These are phyloP conservation scores for Potentilla sterilis DNA, from an alignment of 306 rosid genomes.

Conservation along the genomic window DNA sequence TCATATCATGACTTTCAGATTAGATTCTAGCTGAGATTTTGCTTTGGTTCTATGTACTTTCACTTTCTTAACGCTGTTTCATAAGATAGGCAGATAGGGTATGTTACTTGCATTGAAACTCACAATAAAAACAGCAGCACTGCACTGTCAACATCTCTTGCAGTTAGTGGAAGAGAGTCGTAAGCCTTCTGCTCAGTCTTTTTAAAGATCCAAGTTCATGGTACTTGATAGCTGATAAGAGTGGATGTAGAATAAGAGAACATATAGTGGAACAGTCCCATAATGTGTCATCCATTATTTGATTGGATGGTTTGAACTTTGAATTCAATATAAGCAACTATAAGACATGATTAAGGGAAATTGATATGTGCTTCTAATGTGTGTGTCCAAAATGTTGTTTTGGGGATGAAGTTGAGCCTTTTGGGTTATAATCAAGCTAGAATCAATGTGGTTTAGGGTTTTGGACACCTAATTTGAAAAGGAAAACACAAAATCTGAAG, in stretches of 20 bases:
- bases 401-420: background rate
- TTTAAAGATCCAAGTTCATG: slow-evolving; percentile 41
- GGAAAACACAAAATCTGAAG: background rate
- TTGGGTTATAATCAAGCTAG: background rate
- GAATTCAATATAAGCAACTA: background rate
- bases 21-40: slow-evolving; percentile 28
- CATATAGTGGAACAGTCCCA: too few relatives aligned
- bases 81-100: slow-evolving; percentile 18
- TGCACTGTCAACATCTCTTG: slow-evolving; percentile 53
- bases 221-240: slow-evolving; percentile 17
- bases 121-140: slow-evolving; percentile 47
- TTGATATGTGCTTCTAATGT: too few relatives aligned
- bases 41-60: slow-evolving; percentile 23
- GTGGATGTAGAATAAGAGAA: slow-evolving; percentile 33
- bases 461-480: background rate
- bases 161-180: slow-evolving; percentile 21
- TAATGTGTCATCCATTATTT: slow-evolving; percentile 34
- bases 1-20: slow-evolving; percentile 1
- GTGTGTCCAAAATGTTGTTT: background rate
- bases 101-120: slow-evolving; percentile 49
- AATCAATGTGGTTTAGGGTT: background rate
- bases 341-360: background rate
- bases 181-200: slow-evolving; percentile 20
- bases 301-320: background rate
- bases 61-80: slow-evolving; percentile 34